Percentiles rank a stretch among this genome's conserved stretches.
Evolutionary conservation across 805 yeast genomes (phyloP).

Genomic region (Myxozyma melibiosi): DNA sequence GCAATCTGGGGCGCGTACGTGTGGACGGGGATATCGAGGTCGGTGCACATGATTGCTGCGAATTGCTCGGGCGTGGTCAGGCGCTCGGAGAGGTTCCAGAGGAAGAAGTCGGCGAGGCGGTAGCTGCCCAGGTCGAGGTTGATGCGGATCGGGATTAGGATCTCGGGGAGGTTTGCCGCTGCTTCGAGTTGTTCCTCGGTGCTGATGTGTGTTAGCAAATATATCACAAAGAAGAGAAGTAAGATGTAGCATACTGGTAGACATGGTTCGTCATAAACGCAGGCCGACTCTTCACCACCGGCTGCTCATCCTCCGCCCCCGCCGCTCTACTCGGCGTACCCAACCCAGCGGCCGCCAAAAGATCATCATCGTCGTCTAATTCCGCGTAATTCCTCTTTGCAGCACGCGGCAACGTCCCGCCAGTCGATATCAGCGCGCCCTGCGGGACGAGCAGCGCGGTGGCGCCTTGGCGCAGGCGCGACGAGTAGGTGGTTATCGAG

Average conservation of each 20-base stretch:
- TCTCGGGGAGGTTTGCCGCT: conserved; percentile 47
- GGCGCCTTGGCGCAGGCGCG: conserved; percentile 30
- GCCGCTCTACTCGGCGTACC: conserved; percentile 1
- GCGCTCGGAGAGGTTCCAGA: conserved; percentile 66
- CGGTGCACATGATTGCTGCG: conserved; percentile 77
- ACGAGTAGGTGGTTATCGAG: conserved; percentile 25
- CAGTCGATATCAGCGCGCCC: conserved; percentile 28
- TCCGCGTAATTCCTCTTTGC: conserved; percentile 31
- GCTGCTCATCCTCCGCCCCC: conserved; percentile 16
- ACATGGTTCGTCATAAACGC: conserved; percentile 29
- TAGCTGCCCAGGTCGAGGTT: conserved; percentile 59
- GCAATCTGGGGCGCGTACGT: conserved; percentile 61
- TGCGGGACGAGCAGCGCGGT: conserved; percentile 33
- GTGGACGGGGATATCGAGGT: conserved; percentile 73
- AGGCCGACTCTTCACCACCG: conserved; percentile 13
- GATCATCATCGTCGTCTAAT: conserved; percentile 31
- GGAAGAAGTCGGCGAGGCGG: conserved; percentile 62
- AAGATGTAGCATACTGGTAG: conserved; percentile 10
- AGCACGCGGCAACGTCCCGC: conserved; percentile 27
- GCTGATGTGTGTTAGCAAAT: neutral
- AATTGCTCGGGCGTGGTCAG: conserved; percentile 71
- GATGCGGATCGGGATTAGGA: conserved; percentile 67
- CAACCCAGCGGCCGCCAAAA: conserved; percentile 3
- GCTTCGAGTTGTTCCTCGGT: conserved; percentile 44
- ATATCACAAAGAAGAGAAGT: neutral